Conservation (phyloP, 192 early-diverging fungal genomes). For the Coemansia sp. region DNA sequence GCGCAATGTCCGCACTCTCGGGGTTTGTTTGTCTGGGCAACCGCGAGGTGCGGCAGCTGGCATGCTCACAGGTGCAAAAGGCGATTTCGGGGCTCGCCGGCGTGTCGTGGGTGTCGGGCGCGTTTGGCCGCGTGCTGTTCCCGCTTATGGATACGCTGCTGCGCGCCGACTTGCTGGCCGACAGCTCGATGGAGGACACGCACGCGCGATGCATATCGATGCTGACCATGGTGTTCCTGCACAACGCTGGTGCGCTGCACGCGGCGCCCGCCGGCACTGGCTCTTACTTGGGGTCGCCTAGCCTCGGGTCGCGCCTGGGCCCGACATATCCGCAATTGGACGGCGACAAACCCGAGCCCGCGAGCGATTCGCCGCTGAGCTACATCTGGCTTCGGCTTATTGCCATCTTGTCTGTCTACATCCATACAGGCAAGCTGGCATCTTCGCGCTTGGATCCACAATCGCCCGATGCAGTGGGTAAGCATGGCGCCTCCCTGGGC, state of each 20-base stretch:
- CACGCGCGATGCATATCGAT: slow-evolving; percentile 49
- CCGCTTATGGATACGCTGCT: slow-evolving; percentile 82
- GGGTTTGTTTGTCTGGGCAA: slow-evolving; percentile 40
- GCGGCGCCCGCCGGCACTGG: background rate
- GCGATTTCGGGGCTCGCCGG: slow-evolving; percentile 57
- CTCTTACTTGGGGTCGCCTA: background rate
- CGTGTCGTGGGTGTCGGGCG: slow-evolving; percentile 55
- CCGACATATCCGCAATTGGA: background rate
- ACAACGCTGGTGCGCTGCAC: slow-evolving; percentile 28
- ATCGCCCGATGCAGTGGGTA: background rate
- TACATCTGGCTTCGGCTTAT: slow-evolving; percentile 42
- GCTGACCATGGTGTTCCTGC: slow-evolving; percentile 48
- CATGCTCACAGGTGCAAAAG: slow-evolving; percentile 77
- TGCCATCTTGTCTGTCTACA: slow-evolving; percentile 26
- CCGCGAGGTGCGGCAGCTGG: slow-evolving; percentile 76
- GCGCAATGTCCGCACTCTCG: slow-evolving; percentile 25
- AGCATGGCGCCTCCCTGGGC: slow-evolving; percentile 1
- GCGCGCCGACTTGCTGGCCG: slow-evolving; percentile 65
- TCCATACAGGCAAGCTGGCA: slow-evolving; percentile 36
- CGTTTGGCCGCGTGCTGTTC: slow-evolving; percentile 85
- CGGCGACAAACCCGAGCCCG: background rate
- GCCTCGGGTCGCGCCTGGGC: background rate
- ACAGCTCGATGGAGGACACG: slow-evolving; percentile 50
- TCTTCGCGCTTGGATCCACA: slow-evolving; percentile 8
- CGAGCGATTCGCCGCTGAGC: slow-evolving; percentile 10